phyloP scores from a whole-genome alignment of 805 yeast genomes.

The Wickerhamomyces bovis region DNA sequence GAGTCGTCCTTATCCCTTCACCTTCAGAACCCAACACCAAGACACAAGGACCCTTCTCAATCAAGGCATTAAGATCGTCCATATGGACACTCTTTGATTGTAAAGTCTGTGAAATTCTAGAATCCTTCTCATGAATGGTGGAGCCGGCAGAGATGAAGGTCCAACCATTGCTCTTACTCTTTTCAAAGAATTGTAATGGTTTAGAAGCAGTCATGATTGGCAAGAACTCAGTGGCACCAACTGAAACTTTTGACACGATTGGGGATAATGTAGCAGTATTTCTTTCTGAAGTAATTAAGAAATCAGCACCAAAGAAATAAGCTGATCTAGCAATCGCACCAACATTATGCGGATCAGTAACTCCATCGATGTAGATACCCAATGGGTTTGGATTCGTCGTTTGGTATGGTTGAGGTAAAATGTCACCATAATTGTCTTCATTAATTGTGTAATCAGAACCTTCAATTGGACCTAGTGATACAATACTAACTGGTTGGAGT shows the following conservation, averaged over 20 bases:
- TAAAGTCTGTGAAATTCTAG: conserved; percentile 21
- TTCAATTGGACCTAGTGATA: conserved; percentile 18
- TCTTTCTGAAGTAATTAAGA: conserved; percentile 59
- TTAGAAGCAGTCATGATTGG: conserved; percentile 52
- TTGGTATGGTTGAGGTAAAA: conserved; percentile 13
- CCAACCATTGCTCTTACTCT: conserved; percentile 58
- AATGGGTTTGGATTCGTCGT: conserved; percentile 43
- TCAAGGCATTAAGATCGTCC: conserved; percentile 37
- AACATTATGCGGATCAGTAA: conserved; percentile 81
- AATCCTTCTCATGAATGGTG: conserved; percentile 28
- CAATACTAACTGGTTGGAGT: conserved; percentile 29
- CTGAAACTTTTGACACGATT: conserved; percentile 71
- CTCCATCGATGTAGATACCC: conserved; percentile 71
- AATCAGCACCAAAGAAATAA: conserved; percentile 77
- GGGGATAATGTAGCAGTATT: conserved; percentile 76
- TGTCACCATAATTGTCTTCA: conserved; percentile 24
- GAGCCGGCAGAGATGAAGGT: conserved; percentile 56
- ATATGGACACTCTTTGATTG: conserved; percentile 32
- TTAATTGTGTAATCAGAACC: conserved; percentile 14
- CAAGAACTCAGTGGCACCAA: conserved; percentile 77
- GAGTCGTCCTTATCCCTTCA: conserved; percentile 64
- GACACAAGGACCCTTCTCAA: conserved; percentile 51
- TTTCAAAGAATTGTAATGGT: conserved; percentile 57
- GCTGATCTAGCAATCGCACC: conserved; percentile 83
- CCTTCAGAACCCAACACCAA: conserved; percentile 86